Evolutionary conservation across 2,329 filamentous ascomycete genomes (phyloP).

Genomic region (Sordariomycetes sp.): DNA sequence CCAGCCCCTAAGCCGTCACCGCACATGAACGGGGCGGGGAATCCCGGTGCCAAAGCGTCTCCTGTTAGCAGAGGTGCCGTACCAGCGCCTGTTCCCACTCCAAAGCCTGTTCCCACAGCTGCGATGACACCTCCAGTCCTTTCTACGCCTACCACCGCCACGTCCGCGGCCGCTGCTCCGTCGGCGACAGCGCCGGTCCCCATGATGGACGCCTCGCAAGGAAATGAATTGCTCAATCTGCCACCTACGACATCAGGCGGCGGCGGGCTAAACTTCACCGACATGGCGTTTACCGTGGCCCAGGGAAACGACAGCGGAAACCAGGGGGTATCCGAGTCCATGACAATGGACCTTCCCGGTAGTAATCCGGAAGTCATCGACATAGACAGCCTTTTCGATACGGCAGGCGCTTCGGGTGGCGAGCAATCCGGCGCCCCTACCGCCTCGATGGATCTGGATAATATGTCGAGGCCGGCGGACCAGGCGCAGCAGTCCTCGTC

Average conservation of each 20-base stretch:
- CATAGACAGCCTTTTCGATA: conserved; percentile 2
- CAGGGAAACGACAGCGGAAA: conserved; percentile 22
- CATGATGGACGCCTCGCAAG: conserved; percentile 1
- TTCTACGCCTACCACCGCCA: conserved; percentile 11
- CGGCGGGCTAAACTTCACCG: conserved; percentile 38
- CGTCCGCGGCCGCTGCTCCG: conserved; percentile 4
- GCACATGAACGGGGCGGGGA: not conserved
- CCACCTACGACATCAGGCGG: conserved; percentile 11
- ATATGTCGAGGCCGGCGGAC: not conserved
- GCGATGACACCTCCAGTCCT: conserved; percentile 9
- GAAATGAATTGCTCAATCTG: not conserved
- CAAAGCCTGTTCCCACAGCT: conserved; percentile 3
- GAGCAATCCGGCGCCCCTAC: not conserved
- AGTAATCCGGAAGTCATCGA: not conserved
- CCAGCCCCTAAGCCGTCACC: not conserved
- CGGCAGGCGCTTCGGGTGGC: not conserved
- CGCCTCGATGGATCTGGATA: not conserved
- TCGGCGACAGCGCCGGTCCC: not conserved
- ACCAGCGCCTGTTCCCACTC: not conserved
- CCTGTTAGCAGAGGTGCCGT: conserved; percentile 1
- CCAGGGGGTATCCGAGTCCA: conserved; percentile 17
- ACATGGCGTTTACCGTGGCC: conserved; percentile 45
- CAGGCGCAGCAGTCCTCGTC: not conserved
- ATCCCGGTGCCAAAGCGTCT: conserved; percentile 5
- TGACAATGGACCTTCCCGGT: not conserved